These are phyloP conservation scores for Microbotryum silenes-acaulis DNA, from an alignment of 1,284 basidiomycete species.

Conservation along the genomic window DNA sequence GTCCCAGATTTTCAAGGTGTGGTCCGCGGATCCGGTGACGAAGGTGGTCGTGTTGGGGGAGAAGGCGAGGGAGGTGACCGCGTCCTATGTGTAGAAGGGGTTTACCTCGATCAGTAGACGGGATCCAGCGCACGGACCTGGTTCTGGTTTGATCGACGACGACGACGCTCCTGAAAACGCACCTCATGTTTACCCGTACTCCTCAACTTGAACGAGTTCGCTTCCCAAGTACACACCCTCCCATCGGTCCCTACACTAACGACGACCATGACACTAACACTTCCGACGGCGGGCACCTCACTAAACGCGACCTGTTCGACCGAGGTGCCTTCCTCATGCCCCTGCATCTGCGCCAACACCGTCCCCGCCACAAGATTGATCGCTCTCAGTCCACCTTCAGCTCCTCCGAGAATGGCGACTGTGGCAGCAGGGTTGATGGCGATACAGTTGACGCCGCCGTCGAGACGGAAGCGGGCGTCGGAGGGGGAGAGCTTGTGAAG, in stretches of 20 bases:
- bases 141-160: too few species aligned
- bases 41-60: constrained; percentile 59
- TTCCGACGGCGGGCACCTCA: constrained; percentile 48
- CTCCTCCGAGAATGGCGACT: constrained; percentile 79
- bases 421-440: constrained; percentile 76
- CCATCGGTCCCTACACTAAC: constrained; percentile 90
- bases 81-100: constrained; percentile 53
- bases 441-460: constrained; percentile 73
- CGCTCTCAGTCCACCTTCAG: constrained; percentile 71
- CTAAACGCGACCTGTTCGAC: constrained; percentile 83
- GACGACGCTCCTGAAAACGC: constrained; percentile 34
- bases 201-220: constrained; percentile 70
- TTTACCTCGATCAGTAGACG: background rate
- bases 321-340: constrained; percentile 76
- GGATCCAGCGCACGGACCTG: too few species aligned
- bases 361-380: constrained; percentile 80
- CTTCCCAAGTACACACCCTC: constrained; percentile 88
- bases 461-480: constrained; percentile 68
- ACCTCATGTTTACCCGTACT: constrained; percentile 72
- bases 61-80: constrained; percentile 73
- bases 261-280: constrained; percentile 53
- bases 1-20: constrained; percentile 84
- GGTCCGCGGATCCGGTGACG: constrained; percentile 77
- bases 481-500: constrained; percentile 67
- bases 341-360: constrained; percentile 67